Conservation (phyloP, 257 asterid genomes). For the Solanum raphanifolium region DNA sequence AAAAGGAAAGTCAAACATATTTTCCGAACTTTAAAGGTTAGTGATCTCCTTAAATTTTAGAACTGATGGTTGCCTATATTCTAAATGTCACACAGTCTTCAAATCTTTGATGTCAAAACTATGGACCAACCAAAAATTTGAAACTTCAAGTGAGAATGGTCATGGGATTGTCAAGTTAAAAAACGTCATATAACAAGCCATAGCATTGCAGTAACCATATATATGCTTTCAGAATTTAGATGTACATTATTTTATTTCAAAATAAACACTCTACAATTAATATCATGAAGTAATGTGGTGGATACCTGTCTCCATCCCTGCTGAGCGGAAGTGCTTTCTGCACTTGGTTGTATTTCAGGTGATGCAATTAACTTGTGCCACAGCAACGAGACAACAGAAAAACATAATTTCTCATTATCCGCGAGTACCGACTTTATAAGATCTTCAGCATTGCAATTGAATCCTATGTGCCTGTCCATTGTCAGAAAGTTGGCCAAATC, state of each 20-base stretch:
- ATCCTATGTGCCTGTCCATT: conserved; percentile 86
- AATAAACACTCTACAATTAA: not conserved
- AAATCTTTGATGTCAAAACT: not conserved
- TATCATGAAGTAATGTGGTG: not conserved
- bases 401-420: conserved; percentile 85
- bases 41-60: not conserved
- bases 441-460: conserved; percentile 69
- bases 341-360: conserved; percentile 89
- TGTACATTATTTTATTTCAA: not conserved
- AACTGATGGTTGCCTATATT: not conserved
- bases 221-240: not conserved
- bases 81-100: not conserved
- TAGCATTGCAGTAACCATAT: not conserved
- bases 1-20: not conserved
- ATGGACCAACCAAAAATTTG: not conserved
- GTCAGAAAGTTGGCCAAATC: conserved; percentile 92
- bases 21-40: not conserved
- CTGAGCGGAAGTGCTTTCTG: conserved; percentile 95
- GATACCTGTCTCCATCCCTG: conserved; percentile 99
- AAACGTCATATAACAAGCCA: not conserved
- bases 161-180: not conserved
- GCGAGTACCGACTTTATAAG: conserved; percentile 70
- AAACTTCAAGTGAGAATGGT: not conserved
- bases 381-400: conserved; percentile 92
- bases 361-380: conserved; percentile 97